Base-by-base conservation (phyloP, 345 rosid genomes). In the Acer campestre region DNA sequence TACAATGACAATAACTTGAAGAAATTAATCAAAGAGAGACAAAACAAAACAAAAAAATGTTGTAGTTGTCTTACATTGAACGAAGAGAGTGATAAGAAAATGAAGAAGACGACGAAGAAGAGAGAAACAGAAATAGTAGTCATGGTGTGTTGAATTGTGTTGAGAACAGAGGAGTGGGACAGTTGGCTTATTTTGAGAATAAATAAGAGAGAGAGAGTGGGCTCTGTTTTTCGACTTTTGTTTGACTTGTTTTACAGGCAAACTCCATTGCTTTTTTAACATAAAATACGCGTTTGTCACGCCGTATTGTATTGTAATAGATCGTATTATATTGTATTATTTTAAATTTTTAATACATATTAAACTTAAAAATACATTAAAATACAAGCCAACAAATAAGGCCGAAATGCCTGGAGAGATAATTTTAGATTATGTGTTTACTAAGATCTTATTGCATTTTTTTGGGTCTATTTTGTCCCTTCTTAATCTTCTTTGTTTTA, bases 21-120 rank as follows among this genome's bases (percentile, higher is more conserved):
- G 48, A 10, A 16, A 10, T 6, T 35, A 35, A 35, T 35, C 0
- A 35, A 35, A 20, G 31, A 67, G 3, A 10, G 35, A 58, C 5
- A 12, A 4, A 20, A n/a, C 53, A 55, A 53, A n/a, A 58, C 11
- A 59, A 70, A 27, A n/a, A 72, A 70, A 70, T 70, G 35, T 7
- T 3, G 42, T 10, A 61, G 69, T 70, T 53, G 74, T 75, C 81
- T 75, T 79, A 82, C 85, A 29, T 61, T 55, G 63, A 38, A 80
- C 69, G 68, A 44, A 14, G 80, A 68, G 17, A 78, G 72, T 59
- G 66, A 74, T 1, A 78, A 59, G 79, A 20, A 63, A 27, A 76
- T 64, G 75, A 79, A 71, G 56, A 73, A 14, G 75, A 46, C 16
- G 73, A 68, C 46, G 77, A 27, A 27, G 68, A 42, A 23, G 29